Percentiles rank a stretch among this genome's conserved stretches.
Evolutionary conservation across 2,329 filamentous ascomycete species (phyloP).

Genomic region (Lachnellula arida): DNA sequence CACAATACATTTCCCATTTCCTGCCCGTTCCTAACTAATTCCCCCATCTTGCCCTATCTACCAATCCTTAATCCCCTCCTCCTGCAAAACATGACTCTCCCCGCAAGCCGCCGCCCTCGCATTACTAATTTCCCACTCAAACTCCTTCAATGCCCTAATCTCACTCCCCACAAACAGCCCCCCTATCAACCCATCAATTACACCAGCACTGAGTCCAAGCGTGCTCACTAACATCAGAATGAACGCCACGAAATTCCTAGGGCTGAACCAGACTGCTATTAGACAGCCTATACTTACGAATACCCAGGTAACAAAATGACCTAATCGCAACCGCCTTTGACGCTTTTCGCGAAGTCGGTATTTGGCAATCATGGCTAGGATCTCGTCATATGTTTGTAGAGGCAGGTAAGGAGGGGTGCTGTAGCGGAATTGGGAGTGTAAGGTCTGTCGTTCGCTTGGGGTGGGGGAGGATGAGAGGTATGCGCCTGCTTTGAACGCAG

Average conservation of each 20-base stretch:
- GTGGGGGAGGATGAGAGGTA: conserved; percentile 23
- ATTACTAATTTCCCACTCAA: conserved; percentile 85
- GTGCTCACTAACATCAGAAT: conserved; percentile 74
- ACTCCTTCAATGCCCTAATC: conserved; percentile 77
- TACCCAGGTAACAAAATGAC: conserved; percentile 68
- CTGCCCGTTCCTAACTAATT: no score
- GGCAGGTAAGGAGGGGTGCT: conserved; percentile 33
- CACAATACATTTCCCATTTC: no score
- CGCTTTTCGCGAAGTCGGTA: conserved; percentile 67
- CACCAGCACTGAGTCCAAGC: conserved; percentile 69
- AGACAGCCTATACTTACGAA: conserved; percentile 68
- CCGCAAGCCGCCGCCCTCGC: conserved; percentile 41
- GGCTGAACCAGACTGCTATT: conserved; percentile 81
- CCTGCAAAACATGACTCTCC: conserved; percentile 20
- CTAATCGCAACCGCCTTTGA: conserved; percentile 67
- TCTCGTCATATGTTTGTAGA: conserved; percentile 60
- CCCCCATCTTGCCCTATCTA: conserved; percentile 4
- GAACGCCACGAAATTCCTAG: conserved; percentile 71
- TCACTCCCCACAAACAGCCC: conserved; percentile 84
- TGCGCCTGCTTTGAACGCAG: conserved; percentile 22
- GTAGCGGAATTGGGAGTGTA: conserved; percentile 23
- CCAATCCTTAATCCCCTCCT: conserved; percentile 30
- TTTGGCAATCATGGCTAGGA: conserved; percentile 62
- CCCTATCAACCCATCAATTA: conserved; percentile 80
- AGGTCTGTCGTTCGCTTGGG: conserved; percentile 15